Percentiles rank a stretch among this genome's conserved stretches.
Evolutionary conservation across 177 flowering plant genomes (phyloP).

Genomic region (Vitis hybrid): DNA sequence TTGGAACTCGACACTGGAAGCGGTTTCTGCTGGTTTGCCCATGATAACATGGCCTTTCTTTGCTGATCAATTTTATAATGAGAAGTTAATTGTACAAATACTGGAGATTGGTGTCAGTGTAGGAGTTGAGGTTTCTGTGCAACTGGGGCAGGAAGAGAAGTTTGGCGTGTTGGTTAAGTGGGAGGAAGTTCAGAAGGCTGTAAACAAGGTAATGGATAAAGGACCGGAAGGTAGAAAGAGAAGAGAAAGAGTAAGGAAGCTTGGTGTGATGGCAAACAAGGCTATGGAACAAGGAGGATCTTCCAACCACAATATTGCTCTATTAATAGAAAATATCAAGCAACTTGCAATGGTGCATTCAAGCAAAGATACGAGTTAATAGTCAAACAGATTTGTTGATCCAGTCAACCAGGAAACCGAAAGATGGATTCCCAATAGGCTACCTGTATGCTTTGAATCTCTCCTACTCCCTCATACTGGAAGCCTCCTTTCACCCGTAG

Average conservation of each 20-base stretch:
- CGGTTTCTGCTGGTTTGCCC: neutral
- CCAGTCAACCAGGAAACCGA: too few species aligned
- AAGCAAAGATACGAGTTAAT: too few species aligned
- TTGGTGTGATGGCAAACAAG: conserved; percentile 7
- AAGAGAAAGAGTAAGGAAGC: conserved; percentile 5
- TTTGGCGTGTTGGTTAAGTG: neutral
- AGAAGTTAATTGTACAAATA: neutral
- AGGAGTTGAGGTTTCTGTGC: neutral
- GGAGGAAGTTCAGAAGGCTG: neutral
- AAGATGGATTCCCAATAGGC: too few species aligned
- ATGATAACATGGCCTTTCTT: conserved; percentile 9
- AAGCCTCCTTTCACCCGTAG: too few species aligned
- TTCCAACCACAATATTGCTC: neutral
- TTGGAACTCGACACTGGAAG: conserved; percentile 3
- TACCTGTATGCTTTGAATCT: too few species aligned
- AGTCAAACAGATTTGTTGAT: too few species aligned
- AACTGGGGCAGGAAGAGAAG: conserved; percentile 1
- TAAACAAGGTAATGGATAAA: neutral
- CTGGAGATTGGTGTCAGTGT: conserved; percentile 7
- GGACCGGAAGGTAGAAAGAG: conserved; percentile 1
- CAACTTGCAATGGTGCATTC: too few species aligned
- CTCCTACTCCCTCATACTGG: too few species aligned
- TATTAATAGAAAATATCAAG: neutral
- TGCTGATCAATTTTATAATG: conserved; percentile 3
- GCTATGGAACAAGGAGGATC: conserved; percentile 4